Evolutionary conservation across 1,139 yeast genomes (phyloP).

Genomic region (Nakaseomyces kungkrabaensis): DNA sequence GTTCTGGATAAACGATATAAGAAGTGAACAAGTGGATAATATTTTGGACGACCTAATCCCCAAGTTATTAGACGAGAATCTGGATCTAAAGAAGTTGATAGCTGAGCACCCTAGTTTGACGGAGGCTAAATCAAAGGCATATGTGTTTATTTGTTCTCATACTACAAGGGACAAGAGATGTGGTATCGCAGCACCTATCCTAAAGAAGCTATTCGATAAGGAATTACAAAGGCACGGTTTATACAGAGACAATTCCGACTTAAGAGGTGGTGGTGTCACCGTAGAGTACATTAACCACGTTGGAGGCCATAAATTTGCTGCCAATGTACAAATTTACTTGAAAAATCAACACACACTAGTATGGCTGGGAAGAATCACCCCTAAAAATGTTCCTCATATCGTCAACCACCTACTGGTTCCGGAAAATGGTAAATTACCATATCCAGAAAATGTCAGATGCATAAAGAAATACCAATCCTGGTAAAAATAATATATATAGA

Average conservation of each 20-base stretch:
- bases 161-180: slow-evolving; percentile 85
- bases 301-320: slow-evolving; percentile 93
- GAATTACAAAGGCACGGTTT: slow-evolving; percentile 60
- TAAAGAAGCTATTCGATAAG: slow-evolving; percentile 71
- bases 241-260: slow-evolving; percentile 65
- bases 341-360: slow-evolving; percentile 59
- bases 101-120: slow-evolving; percentile 25
- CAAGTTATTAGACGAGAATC: slow-evolving; percentile 28
- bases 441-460: slow-evolving; percentile 30
- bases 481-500: slow-evolving; percentile 9
- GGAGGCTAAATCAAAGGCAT: slow-evolving; percentile 41
- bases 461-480: slow-evolving; percentile 24
- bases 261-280: slow-evolving; percentile 60
- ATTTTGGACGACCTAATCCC: slow-evolving; percentile 43
- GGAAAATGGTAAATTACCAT: slow-evolving; percentile 22
- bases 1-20: slow-evolving; percentile 53
- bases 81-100: slow-evolving; percentile 11
- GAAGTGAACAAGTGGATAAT: slow-evolving; percentile 35
- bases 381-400: slow-evolving; percentile 62
- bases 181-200: slow-evolving; percentile 88
- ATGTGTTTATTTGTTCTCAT: slow-evolving; percentile 78
- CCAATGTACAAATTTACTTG: slow-evolving; percentile 71
- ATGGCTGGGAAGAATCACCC: slow-evolving; percentile 83
- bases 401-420: slow-evolving; percentile 43
- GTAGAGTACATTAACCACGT: slow-evolving; percentile 73